These are phyloP conservation scores for Agaricus subrufescens DNA, from an alignment of 768 basidiomycete species.

Conservation along the genomic window DNA sequence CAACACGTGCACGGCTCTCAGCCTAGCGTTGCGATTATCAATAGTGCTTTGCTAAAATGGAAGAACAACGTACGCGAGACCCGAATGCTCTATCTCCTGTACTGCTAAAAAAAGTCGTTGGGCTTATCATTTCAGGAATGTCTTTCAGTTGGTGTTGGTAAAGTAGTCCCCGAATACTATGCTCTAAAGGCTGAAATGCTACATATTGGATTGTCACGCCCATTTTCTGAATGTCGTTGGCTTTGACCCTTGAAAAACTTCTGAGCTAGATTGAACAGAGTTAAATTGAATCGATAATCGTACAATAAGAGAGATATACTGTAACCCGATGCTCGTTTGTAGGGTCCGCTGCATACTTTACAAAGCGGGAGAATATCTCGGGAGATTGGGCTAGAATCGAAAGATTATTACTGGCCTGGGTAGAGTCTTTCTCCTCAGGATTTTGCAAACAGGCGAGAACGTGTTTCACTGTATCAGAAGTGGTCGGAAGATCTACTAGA, in stretches of 20 bases:
- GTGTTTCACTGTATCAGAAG: too few relatives aligned
- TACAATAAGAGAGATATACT: background rate
- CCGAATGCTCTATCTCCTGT: background rate
- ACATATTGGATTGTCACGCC: background rate
- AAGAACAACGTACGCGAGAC: background rate
- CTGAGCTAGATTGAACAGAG: background rate
- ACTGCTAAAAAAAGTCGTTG: too few relatives aligned
- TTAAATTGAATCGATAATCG: background rate
- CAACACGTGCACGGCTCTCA: background rate
- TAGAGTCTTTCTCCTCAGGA: background rate
- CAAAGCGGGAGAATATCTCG: background rate
- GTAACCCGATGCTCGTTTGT: background rate
- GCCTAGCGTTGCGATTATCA: background rate
- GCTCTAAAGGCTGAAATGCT: background rate
- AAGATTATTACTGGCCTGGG: background rate
- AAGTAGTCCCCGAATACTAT: background rate
- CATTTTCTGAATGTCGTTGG: background rate
- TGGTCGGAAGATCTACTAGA: too few relatives aligned
- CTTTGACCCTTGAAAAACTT: background rate
- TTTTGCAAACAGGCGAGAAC: too few relatives aligned
- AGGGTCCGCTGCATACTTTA: background rate
- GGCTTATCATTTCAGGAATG: background rate
- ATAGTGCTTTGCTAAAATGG: background rate
- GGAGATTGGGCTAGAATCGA: background rate
- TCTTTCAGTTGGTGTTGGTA: background rate